Percentiles rank a stretch among this genome's conserved stretches.
Evolutionary conservation across 225 moss, liverwort and hornwort genomes (phyloP).

Genomic region (Marchantia polymorpha): DNA sequence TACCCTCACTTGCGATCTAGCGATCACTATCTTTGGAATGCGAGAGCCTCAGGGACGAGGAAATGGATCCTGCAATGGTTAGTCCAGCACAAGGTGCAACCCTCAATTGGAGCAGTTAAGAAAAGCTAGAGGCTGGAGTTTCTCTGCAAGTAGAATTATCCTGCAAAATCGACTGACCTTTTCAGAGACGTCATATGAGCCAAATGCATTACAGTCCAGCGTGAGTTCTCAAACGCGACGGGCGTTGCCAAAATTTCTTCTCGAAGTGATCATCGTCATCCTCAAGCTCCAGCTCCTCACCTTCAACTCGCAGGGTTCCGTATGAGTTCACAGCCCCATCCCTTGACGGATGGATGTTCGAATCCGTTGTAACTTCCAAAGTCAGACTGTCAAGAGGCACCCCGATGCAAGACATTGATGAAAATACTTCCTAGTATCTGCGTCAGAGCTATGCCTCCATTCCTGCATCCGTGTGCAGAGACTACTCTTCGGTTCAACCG

Average conservation of each 20-base stretch:
- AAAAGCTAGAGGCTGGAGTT: too few relatives aligned
- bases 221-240: background rate
- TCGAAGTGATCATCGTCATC: background rate
- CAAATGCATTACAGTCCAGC: too few relatives aligned
- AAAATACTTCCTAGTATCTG: conserved; percentile 10
- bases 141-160: too few relatives aligned
- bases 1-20: too few relatives aligned
- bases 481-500: conserved; percentile 2
- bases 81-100: too few relatives aligned
- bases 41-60: too few relatives aligned
- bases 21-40: too few relatives aligned
- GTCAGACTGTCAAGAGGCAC: conserved; percentile 3
- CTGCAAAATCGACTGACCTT: too few relatives aligned
- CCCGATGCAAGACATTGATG: conserved; percentile 2
- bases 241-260: background rate
- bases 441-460: conserved; percentile 13
- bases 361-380: conserved; percentile 1
- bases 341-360: background rate
- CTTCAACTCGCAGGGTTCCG: conserved; percentile 8
- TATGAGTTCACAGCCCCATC: conserved; percentile 10
- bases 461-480: conserved; percentile 5
- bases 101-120: too few relatives aligned
- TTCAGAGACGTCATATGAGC: too few relatives aligned
- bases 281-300: background rate
- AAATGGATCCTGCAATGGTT: too few relatives aligned